Evolutionary conservation across 2,329 filamentous ascomycete species (phyloP).

Genomic region (Cladosporium colombiae): DNA sequence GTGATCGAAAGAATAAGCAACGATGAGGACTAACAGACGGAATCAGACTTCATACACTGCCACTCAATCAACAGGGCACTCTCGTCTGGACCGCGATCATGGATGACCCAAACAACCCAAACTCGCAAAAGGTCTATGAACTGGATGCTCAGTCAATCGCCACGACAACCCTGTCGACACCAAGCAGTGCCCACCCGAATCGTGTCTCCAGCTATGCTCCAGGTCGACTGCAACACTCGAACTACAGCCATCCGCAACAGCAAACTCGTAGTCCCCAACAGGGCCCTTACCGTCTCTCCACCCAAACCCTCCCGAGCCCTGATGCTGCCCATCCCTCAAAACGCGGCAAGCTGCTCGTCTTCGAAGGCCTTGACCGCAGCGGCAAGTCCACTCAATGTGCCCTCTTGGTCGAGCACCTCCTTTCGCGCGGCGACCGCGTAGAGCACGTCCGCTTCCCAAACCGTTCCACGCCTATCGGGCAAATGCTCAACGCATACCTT

Average conservation of each 20-base stretch:
- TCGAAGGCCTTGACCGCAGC: constrained; percentile 86
- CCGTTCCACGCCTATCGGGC: constrained; percentile 77
- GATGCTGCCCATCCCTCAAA: background rate
- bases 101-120: constrained; percentile 13
- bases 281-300: constrained; percentile 21
- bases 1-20: background rate
- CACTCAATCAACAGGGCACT: background rate
- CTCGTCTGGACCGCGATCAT: background rate
- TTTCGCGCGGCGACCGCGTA: constrained; percentile 53
- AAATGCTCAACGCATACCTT: constrained; percentile 84
- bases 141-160: constrained; percentile 18
- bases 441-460: constrained; percentile 71
- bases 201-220: constrained; percentile 20
- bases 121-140: constrained; percentile 16
- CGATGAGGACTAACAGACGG: background rate
- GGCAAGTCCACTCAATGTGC: constrained; percentile 91
- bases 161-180: constrained; percentile 10
- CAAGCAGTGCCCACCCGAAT: constrained; percentile 5
- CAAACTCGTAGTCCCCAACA: constrained; percentile 13
- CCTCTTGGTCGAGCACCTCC: constrained; percentile 59
- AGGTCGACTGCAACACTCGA: constrained; percentile 6
- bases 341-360: constrained; percentile 71
- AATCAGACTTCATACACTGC: background rate
- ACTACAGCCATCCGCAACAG: background rate
- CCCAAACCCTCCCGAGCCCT: constrained; percentile 3